Conservation (phyloP, 2,329 filamentous ascomycete genomes). For the Fusarium tanahbumbuense region DNA sequence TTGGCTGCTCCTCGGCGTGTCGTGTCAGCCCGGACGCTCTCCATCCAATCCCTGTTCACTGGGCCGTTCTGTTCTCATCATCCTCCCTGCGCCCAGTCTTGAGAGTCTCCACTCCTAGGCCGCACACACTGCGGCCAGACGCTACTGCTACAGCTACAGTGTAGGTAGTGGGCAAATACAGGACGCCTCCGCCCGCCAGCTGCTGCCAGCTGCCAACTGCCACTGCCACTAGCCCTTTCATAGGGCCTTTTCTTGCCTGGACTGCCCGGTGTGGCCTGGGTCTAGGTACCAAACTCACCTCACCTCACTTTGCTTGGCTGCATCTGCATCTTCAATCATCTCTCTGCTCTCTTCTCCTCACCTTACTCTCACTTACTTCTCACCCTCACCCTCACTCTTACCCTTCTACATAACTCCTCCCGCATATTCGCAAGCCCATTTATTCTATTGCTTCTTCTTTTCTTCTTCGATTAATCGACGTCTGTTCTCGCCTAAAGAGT, state of each 20-base stretch:
- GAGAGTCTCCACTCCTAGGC: conserved; percentile 36
- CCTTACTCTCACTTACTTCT: conserved; percentile 14
- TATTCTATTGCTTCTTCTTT: conserved; percentile 12
- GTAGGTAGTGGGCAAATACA: conserved; percentile 1
- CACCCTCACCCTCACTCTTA: conserved; percentile 20
- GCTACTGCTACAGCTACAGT: conserved; percentile 14
- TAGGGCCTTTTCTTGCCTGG: conserved; percentile 8
- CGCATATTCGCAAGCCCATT: conserved; percentile 15
- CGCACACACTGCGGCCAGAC: conserved; percentile 39
- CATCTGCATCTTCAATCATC: conserved; percentile 41
- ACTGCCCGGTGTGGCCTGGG: conserved; percentile 1
- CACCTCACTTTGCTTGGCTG: conserved; percentile 36
- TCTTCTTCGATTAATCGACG: conserved; percentile 22
- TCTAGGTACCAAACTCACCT: conserved; percentile 19
- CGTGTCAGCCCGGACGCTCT: conserved; percentile 50
- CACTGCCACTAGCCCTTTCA: conserved; percentile 4
- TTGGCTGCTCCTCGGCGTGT: conserved; percentile 28
- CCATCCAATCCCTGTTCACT: conserved; percentile 48
- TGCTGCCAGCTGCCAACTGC: conserved; percentile 27
- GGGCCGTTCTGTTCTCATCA: conserved; percentile 31
- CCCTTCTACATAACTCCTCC: conserved; percentile 12
- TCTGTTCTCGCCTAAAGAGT: conserved; percentile 21
- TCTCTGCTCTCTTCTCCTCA: conserved; percentile 12
- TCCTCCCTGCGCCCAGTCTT: conserved; percentile 42
- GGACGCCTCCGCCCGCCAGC: conserved; percentile 34